Evolutionary conservation across 129 eudicot species (phyloP).

Genomic region (Tagetes erecta): DNA sequence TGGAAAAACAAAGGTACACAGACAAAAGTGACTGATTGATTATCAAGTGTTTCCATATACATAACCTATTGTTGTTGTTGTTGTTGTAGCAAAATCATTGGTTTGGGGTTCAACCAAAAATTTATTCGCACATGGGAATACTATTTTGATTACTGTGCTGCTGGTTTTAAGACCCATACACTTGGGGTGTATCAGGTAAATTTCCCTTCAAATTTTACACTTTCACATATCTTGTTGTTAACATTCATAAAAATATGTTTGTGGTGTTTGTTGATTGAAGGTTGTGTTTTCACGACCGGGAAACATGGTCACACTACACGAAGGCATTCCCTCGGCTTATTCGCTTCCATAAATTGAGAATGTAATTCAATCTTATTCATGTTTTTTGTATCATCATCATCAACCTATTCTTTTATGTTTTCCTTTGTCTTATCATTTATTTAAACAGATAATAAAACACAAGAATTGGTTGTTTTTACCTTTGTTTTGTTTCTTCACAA

Average conservation of each 20-base stretch:
- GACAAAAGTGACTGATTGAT: neutral
- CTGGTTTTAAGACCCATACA: constrained; percentile 77
- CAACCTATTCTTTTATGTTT: neutral
- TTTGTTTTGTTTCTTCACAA: neutral
- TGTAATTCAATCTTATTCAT: neutral
- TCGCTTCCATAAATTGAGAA: constrained; percentile 23
- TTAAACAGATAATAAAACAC: neutral
- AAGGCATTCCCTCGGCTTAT: constrained; percentile 38
- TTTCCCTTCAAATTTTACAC: neutral
- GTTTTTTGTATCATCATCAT: neutral
- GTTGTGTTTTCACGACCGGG: constrained; percentile 85
- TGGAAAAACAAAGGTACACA: constrained; percentile 61
- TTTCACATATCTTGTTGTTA: neutral
- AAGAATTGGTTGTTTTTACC: neutral
- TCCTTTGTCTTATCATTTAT: too few relatives aligned
- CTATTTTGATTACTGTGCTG: constrained; percentile 87
- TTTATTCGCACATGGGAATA: constrained; percentile 93
- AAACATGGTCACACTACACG: constrained; percentile 52
- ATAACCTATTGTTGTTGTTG: neutral
- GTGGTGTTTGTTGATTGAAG: constrained; percentile 32
- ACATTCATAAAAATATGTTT: neutral
- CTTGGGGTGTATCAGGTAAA: constrained; percentile 79
- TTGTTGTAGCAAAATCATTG: constrained; percentile 52
- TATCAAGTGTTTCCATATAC: neutral
- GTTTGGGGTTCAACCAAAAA: constrained; percentile 78